phyloP scores from a whole-genome alignment of 2,329 filamentous ascomycete species.

The Curvularia spicifera region DNA sequence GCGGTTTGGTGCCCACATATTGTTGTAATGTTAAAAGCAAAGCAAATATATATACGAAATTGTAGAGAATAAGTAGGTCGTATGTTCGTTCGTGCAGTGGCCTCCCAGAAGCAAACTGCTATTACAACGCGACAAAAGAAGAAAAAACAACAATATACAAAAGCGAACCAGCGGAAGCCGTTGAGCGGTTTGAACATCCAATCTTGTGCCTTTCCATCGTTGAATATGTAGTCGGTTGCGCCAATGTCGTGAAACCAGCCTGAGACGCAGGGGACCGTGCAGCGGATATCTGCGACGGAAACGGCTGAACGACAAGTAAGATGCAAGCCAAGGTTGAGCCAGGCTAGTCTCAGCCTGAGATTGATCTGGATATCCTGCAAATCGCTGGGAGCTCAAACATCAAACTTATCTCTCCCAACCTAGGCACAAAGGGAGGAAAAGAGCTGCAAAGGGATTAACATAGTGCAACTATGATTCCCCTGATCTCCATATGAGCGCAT shows the following conservation, averaged over 20 bases:
- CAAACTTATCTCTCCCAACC: not conserved
- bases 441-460: not conserved
- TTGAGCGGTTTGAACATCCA: not conserved
- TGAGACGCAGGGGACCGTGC: slow-evolving; percentile 40
- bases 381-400: slow-evolving; percentile 3
- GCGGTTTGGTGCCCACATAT: slow-evolving; percentile 46
- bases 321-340: not conserved
- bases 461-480: not conserved
- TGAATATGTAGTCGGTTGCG: slow-evolving; percentile 19
- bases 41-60: not conserved
- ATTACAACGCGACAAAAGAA: slow-evolving; percentile 1
- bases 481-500: not conserved
- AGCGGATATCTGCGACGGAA: slow-evolving; percentile 29
- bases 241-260: slow-evolving; percentile 38
- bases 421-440: not conserved
- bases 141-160: not conserved
- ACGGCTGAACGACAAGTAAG: slow-evolving; percentile 23
- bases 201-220: slow-evolving; percentile 1
- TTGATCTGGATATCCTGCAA: slow-evolving; percentile 9
- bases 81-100: slow-evolving; percentile 1
- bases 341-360: slow-evolving; percentile 10
- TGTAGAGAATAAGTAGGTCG: not conserved
- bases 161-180: slow-evolving; percentile 1
- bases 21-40: slow-evolving; percentile 16
- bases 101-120: slow-evolving; percentile 2